These are phyloP conservation scores for Euphrasia confusa DNA, from an alignment of 257 asterid genomes.

Conservation along the genomic window DNA sequence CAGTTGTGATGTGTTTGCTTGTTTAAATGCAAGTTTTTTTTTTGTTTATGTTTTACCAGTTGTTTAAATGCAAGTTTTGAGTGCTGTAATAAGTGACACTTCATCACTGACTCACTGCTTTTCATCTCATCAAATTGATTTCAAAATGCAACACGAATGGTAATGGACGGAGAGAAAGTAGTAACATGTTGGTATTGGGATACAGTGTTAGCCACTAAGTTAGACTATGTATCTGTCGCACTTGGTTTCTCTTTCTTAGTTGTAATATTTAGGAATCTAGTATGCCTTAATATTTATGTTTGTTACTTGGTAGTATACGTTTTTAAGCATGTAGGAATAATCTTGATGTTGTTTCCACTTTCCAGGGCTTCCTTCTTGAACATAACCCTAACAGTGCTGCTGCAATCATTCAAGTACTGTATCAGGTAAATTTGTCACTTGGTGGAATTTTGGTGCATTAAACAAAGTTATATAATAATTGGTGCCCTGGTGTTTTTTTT, in stretches of 20 bases:
- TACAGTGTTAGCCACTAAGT: slow-evolving; percentile 4
- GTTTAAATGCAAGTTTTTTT: not conserved
- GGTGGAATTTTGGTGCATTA: not conserved
- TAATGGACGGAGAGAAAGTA: not conserved
- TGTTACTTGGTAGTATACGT: not conserved
- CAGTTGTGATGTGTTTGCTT: slow-evolving; percentile 14
- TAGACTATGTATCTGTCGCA: not conserved
- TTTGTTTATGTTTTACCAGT: not conserved
- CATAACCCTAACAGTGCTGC: slow-evolving; percentile 74
- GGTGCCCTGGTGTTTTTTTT: not conserved
- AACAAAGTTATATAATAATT: not conserved
- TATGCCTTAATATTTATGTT: not conserved
- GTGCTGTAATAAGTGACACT: not conserved
- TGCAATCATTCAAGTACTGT: slow-evolving; percentile 55
- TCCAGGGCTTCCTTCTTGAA: slow-evolving; percentile 78
- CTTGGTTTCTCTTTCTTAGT: not conserved
- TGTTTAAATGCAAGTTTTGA: not conserved
- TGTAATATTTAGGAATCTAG: not conserved
- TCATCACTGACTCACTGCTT: slow-evolving; percentile 7
- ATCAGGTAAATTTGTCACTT: slow-evolving; percentile 45
- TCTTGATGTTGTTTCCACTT: slow-evolving; percentile 30
- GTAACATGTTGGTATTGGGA: not conserved
- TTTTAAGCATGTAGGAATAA: slow-evolving; percentile 4
- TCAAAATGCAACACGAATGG: slow-evolving; percentile 2
- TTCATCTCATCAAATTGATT: not conserved